phyloP scores from a whole-genome alignment of 805 yeast genomes.

The Candida maesae region DNA sequence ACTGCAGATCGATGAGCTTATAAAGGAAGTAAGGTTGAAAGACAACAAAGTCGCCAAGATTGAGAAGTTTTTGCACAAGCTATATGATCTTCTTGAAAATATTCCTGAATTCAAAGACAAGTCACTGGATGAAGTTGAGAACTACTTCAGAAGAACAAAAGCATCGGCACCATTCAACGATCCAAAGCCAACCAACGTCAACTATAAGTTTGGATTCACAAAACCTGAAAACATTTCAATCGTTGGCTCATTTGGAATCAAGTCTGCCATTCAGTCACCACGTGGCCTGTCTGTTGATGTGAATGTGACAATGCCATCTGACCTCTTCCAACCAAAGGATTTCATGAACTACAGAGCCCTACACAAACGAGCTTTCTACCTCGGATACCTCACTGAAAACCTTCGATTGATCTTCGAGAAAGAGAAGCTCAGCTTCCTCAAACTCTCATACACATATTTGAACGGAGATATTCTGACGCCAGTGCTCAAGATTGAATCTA shows the following conservation, averaged over 20 bases:
- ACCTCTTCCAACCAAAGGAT: slow-evolving; percentile 79
- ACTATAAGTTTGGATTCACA: slow-evolving; percentile 65
- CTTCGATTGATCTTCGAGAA: slow-evolving; percentile 51
- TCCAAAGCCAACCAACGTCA: slow-evolving; percentile 74
- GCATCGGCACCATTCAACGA: slow-evolving; percentile 82
- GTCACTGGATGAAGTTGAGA: slow-evolving; percentile 56
- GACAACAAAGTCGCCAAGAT: slow-evolving; percentile 61
- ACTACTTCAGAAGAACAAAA: slow-evolving; percentile 45
- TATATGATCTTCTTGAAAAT: slow-evolving; percentile 63
- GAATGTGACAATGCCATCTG: slow-evolving; percentile 74
- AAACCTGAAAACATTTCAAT: slow-evolving; percentile 74
- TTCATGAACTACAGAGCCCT: slow-evolving; percentile 84
- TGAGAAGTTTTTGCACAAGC: slow-evolving; percentile 71
- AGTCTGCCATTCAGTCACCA: slow-evolving; percentile 68
- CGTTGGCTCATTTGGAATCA: slow-evolving; percentile 86
- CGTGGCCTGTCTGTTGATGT: slow-evolving; percentile 71
- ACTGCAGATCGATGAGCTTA: slow-evolving; percentile 86
- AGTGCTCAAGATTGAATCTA: slow-evolving; percentile 58
- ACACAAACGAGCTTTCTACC: slow-evolving; percentile 84
- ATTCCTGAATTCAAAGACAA: slow-evolving; percentile 54
- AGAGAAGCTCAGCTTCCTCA: slow-evolving; percentile 45
- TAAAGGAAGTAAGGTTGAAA: slow-evolving; percentile 74
- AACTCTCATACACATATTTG: slow-evolving; percentile 60
- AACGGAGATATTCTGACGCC: slow-evolving; percentile 81
- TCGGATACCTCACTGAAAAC: slow-evolving; percentile 72